A percentile compares a stretch with the other conserved stretches of the same genome.
Evolutionary conservation across 768 basidiomycete species (phyloP).

Genomic region (Lepiota venenata): DNA sequence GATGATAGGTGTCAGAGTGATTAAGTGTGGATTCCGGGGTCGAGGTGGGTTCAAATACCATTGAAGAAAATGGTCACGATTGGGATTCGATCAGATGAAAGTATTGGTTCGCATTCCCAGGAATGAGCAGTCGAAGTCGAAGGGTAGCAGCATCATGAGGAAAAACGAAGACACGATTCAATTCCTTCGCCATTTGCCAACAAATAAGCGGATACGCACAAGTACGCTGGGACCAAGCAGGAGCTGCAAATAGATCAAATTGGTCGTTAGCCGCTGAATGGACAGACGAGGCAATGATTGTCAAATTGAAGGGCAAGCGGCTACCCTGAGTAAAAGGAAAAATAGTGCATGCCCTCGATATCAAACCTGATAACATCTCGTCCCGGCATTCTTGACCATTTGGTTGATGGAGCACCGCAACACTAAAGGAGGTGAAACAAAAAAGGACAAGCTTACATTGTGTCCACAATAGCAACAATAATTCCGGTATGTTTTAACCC

Average conservation of each 20-base stretch:
- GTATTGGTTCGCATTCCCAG: too few species aligned
- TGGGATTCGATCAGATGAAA: too few species aligned
- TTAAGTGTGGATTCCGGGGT: too few species aligned
- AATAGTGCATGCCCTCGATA: too few species aligned
- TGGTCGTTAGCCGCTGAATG: neutral
- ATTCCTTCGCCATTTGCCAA: neutral
- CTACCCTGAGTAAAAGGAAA: too few species aligned
- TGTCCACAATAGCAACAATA: slow-evolving; percentile 39
- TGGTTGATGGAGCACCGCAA: neutral
- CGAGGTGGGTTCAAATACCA: too few species aligned
- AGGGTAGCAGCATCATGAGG: too few species aligned
- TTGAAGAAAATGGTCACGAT: too few species aligned
- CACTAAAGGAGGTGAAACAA: neutral
- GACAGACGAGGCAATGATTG: neutral
- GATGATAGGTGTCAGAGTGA: too few species aligned
- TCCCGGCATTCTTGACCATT: neutral
- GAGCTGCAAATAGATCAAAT: slow-evolving; percentile 19
- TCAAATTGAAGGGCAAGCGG: too few species aligned
- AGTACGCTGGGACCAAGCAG: slow-evolving; percentile 55
- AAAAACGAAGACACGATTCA: neutral
- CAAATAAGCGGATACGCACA: slow-evolving; percentile 35
- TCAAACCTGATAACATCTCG: too few species aligned
- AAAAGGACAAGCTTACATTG: slow-evolving; percentile 34
- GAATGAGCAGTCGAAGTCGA: too few species aligned
- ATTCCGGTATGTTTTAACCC: slow-evolving; percentile 50